Base-by-base conservation (phyloP, 108 stramenopile species). In the Pseudonitzschia delicatissima region DNA sequence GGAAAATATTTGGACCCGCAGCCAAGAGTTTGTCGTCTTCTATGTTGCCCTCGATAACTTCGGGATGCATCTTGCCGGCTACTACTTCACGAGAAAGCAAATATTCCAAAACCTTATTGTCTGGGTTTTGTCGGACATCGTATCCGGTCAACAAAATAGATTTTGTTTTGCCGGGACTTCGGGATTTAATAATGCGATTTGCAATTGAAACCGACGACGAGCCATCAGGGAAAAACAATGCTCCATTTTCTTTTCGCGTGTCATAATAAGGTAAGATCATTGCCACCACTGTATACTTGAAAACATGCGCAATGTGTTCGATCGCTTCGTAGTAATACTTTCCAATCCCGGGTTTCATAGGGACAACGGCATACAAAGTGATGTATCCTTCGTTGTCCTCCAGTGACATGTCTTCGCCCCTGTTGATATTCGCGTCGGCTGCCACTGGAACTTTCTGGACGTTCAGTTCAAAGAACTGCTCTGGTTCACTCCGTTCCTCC, bases 371-470 rank as follows among this genome's bases (percentile, higher is more conserved):
- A 45, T 25, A 62, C 39, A 45, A 12, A 20, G 62, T 62, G 15
- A 62, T 34, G 42, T 62, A 62, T 45, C 62, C 62, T 25, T 62
- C 62, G 44, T 45, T 45, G 12, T 62, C 44, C 26, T 62, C 62
- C 25, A 59, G 9, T 12, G 51, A 52, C 4, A 52, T 28, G 12
- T 29, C 51, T 2, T 21, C 51, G 28, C 51, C 28, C 2, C 6
- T 7, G 42, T 5, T 21, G 40, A 13, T 42, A 13, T 9, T n/a
- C n/a, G n/a, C n/a, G n/a, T n/a, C n/a, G n/a, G 42, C 42, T 2
- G 42, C 13, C 6, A n/a, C 42, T 44, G 3, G 17, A 13, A n/a
- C 42, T 7, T n/a, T 13, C 6, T 7, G 13, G 3, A 2, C 42
- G 2, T n/a, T 2, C 2, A 44, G 6, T 5, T 44, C 42, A 7